Base-by-base conservation (phyloP, 2,329 filamentous ascomycete species). In the Pseudogymnoascus sp. region DNA sequence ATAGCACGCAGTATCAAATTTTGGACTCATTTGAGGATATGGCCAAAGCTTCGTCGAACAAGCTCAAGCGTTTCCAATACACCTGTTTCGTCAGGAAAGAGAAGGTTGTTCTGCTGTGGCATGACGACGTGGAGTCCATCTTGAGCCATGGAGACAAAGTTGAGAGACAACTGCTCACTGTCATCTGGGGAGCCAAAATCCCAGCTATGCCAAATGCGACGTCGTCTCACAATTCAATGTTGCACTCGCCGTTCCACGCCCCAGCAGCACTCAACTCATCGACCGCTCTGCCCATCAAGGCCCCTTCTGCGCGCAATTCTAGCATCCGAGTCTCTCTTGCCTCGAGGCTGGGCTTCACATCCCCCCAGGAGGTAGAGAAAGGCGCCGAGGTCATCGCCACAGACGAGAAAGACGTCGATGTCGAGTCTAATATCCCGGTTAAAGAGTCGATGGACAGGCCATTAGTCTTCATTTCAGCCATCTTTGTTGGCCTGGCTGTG, bases 1-100 rank as follows among this genome's bases (percentile, higher is more conserved):
- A 73, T 59, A 77, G 78, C 3, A 78, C 74, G 41, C 73, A 76
- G 60, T 70, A 79, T 4, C 78, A 79, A 62, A 71, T 80, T 29
- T 70, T 78, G 58, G 77, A 79, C 36, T 78, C 74, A 1, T 70
- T 79, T 58, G 69, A 69, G 5, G 72, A 74, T 35, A 73, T 76
- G 58, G 71, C 71, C 4, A 71, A 72, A 29, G 71, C 74, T 26
- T 72, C 74, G 11, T 72, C 75, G 3, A 73, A 69, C 24, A 64
- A 71, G 37, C 72, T 77, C 39, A 77, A 74, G 63, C 76, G 74
- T 63, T 76, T 74, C 61, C 75, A 77, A 60, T 78, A 77, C 62
- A 73, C 73, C 11, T 76, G 76, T 59, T 70, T 78, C n/a, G 71
- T 75, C 50, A 69, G 75, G 37, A 73, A 75, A 31, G 76, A 78